A percentile compares a stretch with the other conserved stretches of the same genome.
These are phyloP conservation scores for Penicillium manginii DNA, from an alignment of 495 filamentous ascomycete species.

Conservation along the genomic window DNA sequence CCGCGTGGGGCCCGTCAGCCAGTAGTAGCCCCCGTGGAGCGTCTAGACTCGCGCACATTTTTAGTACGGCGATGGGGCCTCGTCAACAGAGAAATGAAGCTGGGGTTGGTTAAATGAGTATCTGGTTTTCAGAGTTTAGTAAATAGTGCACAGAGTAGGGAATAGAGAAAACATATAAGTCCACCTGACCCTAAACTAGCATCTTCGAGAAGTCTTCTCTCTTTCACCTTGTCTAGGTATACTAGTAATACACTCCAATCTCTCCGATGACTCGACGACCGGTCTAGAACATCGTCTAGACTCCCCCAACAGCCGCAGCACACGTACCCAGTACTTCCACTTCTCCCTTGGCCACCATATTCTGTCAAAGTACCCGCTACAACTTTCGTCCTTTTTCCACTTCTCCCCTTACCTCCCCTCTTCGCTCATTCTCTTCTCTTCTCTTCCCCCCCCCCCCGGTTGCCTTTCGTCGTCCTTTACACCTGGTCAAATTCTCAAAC, in stretches of 20 bases:
- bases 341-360: conserved; percentile 1
- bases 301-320: conserved; percentile 2
- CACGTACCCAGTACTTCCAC: conserved; percentile 25
- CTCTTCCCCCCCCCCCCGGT: too few relatives aligned
- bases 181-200: neutral
- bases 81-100: conserved; percentile 1
- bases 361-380: neutral
- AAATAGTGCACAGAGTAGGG: too few relatives aligned
- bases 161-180: neutral
- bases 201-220: neutral
- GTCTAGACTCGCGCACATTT: conserved; percentile 27
- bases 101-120: neutral
- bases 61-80: conserved; percentile 11
- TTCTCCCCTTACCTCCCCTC: conserved; percentile 13
- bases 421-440: too few relatives aligned
- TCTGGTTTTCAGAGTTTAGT: too few relatives aligned
- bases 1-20: conserved; percentile 22
- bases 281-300: conserved; percentile 30
- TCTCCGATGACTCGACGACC: conserved; percentile 36
- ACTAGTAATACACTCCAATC: too few relatives aligned
- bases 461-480: conserved; percentile 12
- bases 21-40: conserved; percentile 12
- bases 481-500: conserved; percentile 12
- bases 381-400: conserved; percentile 9
- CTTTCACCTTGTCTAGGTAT: neutral